Evolutionary conservation across 768 basidiomycete species (phyloP).

Genomic region (Hydnomerulius pinastri): DNA sequence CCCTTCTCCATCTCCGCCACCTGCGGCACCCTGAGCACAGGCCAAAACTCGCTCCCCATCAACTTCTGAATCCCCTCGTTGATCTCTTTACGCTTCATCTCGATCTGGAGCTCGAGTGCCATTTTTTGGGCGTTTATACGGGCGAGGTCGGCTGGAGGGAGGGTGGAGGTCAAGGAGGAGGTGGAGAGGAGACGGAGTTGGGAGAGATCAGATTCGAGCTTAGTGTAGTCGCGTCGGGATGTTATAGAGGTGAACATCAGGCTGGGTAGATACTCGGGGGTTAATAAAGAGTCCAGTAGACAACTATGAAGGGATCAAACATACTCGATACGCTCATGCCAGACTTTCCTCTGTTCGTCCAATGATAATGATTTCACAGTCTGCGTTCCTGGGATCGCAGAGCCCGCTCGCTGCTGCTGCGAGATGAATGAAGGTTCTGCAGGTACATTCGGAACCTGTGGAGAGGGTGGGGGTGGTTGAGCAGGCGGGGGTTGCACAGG

Average conservation of each 20-base stretch:
- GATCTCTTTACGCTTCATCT: conserved; percentile 35
- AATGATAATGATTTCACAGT: conserved; percentile 26
- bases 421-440: conserved; percentile 20
- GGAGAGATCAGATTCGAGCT: conserved; percentile 35
- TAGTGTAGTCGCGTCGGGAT: conserved; percentile 33
- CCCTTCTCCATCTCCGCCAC: conserved; percentile 25
- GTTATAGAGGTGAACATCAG: conserved; percentile 37
- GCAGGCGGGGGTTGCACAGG: conserved; percentile 14
- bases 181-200: conserved; percentile 24
- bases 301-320: conserved; percentile 14
- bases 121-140: conserved; percentile 25
- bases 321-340: conserved; percentile 44
- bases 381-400: conserved; percentile 1
- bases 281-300: background rate
- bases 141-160: conserved; percentile 27
- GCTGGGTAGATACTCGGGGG: conserved; percentile 24
- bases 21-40: conserved; percentile 29
- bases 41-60: conserved; percentile 42
- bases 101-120: conserved; percentile 22
- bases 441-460: conserved; percentile 18
- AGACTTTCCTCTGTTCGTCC: conserved; percentile 39
- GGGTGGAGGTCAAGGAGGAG: conserved; percentile 21
- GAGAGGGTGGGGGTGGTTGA: conserved; percentile 24
- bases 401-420: conserved; percentile 7
- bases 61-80: conserved; percentile 32